Evolutionary conservation across 768 basidiomycete genomes (phyloP), one percentile per base, ranked within the genome.

Genomic region (Lentinula raphanica): DNA sequence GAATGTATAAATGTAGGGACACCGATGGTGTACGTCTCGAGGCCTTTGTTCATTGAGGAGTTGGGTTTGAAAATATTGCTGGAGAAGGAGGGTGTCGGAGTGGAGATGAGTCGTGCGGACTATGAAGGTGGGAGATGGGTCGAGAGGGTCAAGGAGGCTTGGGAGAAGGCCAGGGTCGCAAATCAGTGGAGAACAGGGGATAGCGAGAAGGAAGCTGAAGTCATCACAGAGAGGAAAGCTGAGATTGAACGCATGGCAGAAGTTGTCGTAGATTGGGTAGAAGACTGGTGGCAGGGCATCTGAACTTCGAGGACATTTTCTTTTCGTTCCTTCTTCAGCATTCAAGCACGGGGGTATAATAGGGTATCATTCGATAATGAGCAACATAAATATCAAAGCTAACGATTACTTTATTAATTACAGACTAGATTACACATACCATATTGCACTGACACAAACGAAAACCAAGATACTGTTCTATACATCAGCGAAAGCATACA

Each of bases 61-160:
- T 84, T 88, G 63, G 90, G 90, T 3, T 74, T 92, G 31, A 81
- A 83, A 4, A 73, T 85, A 13, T 73, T 88, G 31, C 81, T 92
- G 38, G 74, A 81, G 38, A 72, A 71, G 23, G 81, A 86, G 45
- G 90, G 89, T 13, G 81, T 85, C 15, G 87, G 88, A 8, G 75
- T 90, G 29, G 87, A 89, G 68, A 77, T 92, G 35, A 73, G 80
- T 15, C 80, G 88, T 19, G 72, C 78, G 27, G 73, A 76, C 9
- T 90, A 90, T 63, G 89, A 90, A 67, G 74, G 71, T n/a, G 89
- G 89, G 8, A 81, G 87, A 54, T 91, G 89, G 89, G 84, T 87
- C 1, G 59, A 63, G 9, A 76, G 77, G 6, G 77, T 90, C 13
- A 69, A 77, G 58, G 74, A 83, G 56, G 90, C 90, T n/a, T 85